A percentile compares a stretch with the other conserved stretches of the same genome.
phyloP scores from a whole-genome alignment of 2,329 filamentous ascomycete species.

The Phialophora chinensis region DNA sequence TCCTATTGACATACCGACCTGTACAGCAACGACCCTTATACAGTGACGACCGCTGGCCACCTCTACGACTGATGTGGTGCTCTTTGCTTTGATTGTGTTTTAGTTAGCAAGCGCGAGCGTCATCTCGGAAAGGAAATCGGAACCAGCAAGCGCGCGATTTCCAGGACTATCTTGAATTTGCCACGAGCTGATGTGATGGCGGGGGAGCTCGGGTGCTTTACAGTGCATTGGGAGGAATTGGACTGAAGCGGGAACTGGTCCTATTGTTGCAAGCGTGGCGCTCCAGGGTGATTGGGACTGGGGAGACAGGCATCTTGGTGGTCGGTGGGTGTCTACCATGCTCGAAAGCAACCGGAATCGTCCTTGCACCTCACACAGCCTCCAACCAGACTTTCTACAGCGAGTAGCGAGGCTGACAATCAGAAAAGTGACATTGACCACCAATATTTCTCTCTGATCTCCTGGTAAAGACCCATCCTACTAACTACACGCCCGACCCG shows the following conservation, averaged over 20 bases:
- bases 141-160: slow-evolving; percentile 17
- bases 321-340: background rate
- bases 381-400: background rate
- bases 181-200: slow-evolving; percentile 21
- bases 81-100: slow-evolving; percentile 14
- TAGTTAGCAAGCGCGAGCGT: slow-evolving; percentile 11
- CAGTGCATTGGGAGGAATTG: slow-evolving; percentile 2
- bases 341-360: background rate
- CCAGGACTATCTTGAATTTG: slow-evolving; percentile 17
- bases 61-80: slow-evolving; percentile 9
- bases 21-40: slow-evolving; percentile 13
- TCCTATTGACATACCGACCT: slow-evolving; percentile 2
- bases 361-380: background rate
- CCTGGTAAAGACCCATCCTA: background rate
- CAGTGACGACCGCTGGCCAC: slow-evolving; percentile 1
- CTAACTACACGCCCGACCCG: too few species aligned
- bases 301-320: background rate
- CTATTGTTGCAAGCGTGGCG: slow-evolving; percentile 18
- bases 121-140: slow-evolving; percentile 13
- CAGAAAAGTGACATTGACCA: background rate
- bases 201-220: background rate
- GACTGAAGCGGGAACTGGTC: slow-evolving; percentile 9
- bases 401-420: background rate
- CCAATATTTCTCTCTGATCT: background rate
- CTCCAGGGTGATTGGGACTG: slow-evolving; percentile 4